Conservation (phyloP, 2,329 filamentous ascomycete species). For the Penicillium verrucosum region DNA sequence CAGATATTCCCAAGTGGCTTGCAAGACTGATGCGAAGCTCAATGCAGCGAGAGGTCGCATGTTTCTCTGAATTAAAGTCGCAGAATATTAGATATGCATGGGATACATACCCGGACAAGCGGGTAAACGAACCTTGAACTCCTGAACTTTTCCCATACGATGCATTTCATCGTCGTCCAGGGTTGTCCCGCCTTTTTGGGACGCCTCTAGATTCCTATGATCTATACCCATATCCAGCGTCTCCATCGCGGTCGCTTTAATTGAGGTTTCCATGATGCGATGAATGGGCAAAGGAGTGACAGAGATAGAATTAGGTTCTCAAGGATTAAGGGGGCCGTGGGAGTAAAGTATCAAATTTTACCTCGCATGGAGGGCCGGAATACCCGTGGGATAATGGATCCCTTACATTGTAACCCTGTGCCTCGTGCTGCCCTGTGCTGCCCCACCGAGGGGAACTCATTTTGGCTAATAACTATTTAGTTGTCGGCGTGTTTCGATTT, state of each 20-base stretch:
- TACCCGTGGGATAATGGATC: background rate
- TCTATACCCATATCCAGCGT: slow-evolving; percentile 11
- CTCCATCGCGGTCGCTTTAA: background rate
- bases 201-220: background rate
- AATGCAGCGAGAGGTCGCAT: slow-evolving; percentile 33
- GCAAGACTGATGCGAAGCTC: slow-evolving; percentile 36
- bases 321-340: background rate
- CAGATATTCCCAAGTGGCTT: slow-evolving; percentile 38
- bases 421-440: background rate
- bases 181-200: slow-evolving; percentile 7
- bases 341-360: background rate
- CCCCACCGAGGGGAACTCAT: background rate
- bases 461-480: background rate
- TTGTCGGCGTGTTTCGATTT: background rate
- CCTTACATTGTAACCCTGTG: background rate
- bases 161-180: slow-evolving; percentile 28
- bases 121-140: slow-evolving; percentile 20
- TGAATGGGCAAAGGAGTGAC: background rate
- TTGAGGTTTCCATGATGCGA: background rate
- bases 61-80: slow-evolving; percentile 25
- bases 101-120: background rate
- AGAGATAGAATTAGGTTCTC: background rate
- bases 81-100: background rate
- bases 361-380: background rate
- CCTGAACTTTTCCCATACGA: slow-evolving; percentile 31